Evolutionary conservation across 176 grass and related monocot species (phyloP).

Genomic region (Triticum monococcum): DNA sequence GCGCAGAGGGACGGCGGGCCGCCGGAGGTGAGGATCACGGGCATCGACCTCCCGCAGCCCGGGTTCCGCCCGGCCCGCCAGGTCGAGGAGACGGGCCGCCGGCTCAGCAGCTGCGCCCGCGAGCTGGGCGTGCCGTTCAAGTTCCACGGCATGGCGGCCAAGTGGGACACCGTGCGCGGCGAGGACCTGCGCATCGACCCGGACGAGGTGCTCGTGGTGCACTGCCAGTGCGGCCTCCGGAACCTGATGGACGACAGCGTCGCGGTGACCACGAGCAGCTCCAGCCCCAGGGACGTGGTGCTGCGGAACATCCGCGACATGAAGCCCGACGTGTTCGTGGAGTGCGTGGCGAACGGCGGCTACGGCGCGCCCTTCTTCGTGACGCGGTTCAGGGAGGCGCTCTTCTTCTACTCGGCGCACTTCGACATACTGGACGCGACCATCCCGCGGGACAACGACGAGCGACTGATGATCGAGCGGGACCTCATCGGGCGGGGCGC

Average conservation of each 20-base stretch:
- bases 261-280: background rate
- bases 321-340: slow-evolving; percentile 19
- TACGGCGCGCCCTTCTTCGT: slow-evolving; percentile 30
- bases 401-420: slow-evolving; percentile 21
- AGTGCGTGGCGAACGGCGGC: background rate
- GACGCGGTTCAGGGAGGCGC: slow-evolving; percentile 42
- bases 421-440: slow-evolving; percentile 38
- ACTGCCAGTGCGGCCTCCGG: background rate
- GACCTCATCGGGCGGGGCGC: slow-evolving; percentile 3
- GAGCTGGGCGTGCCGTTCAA: slow-evolving; percentile 36
- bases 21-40: slow-evolving; percentile 44
- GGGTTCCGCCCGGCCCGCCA: slow-evolving; percentile 48
- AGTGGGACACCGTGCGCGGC: background rate
- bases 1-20: slow-evolving; percentile 33
- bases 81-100: slow-evolving; percentile 43
- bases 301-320: slow-evolving; percentile 21
- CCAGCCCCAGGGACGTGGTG: slow-evolving; percentile 24
- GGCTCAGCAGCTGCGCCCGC: slow-evolving; percentile 23
- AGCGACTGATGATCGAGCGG: slow-evolving; percentile 34
- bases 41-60: slow-evolving; percentile 34
- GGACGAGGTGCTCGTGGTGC: slow-evolving; percentile 34
- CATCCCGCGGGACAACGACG: slow-evolving; percentile 24
- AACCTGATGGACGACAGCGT: slow-evolving; percentile 22
- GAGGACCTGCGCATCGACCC: slow-evolving; percentile 27
- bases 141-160: slow-evolving; percentile 10